Evolutionary conservation across 2,329 filamentous ascomycete genomes (phyloP), one percentile per base, ranked within the genome.

Genomic region (Aspergillus novoparasiticus): DNA sequence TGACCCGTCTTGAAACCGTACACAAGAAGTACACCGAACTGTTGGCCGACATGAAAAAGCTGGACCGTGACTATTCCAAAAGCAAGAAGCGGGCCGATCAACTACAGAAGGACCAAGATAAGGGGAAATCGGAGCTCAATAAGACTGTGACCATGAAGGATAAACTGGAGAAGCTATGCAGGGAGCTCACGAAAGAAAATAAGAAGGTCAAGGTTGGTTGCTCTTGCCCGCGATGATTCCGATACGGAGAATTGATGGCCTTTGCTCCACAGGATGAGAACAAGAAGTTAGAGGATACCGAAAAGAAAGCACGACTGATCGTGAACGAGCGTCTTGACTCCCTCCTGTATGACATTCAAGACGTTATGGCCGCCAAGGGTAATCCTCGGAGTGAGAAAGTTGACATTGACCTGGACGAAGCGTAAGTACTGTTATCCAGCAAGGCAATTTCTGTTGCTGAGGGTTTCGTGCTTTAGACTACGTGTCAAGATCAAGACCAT

Each of bases 91-190:
- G 93, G 28, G 92, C 92, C 30, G 95, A 99, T 76, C 90, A 93
- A 73, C 80, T 99, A 60, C 95, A 99, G 78, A 99, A 98, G 77
- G 95, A 99, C 73, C 96, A 96, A 78, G 95, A 99, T 76, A 89
- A 92, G 69, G 90, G 91, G 62, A 89, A 93, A 71, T 91, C 90
- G 54, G 95, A 99, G 76, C 84, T 97, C 61, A 94, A 89, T 80
- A 97, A 97, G 80, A 94, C 94, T 26, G 89, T 91, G 23, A 91
- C 90, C 1, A 87, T 98, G 75, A 97, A 96, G 78, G 94, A 98
- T 77, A 98, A 98, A 80, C 83, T 99, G 53, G 95, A 99, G 80
- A 99, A 98, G 76, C 84, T 99, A 36, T 97, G 94, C 72, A 86
- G 95, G 61, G 95, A 99, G 78, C 85, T 99, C 60, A 95, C 96